Evolutionary conservation across 2,329 filamentous ascomycete genomes (phyloP).

Genomic region (Aureobasidium pullulans): DNA sequence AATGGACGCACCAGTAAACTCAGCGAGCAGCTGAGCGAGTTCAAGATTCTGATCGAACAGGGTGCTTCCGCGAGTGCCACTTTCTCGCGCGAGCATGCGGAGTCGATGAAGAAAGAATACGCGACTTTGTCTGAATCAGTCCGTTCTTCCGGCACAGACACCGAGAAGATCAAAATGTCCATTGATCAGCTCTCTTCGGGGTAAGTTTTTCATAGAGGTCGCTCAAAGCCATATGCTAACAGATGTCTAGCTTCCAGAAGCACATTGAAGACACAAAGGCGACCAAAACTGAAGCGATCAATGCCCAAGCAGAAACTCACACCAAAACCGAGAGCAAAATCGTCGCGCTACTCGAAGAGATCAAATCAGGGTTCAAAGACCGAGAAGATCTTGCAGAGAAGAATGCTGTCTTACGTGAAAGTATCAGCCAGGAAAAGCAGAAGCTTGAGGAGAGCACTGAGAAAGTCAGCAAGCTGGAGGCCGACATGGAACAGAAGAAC

Average conservation of each 20-base stretch:
- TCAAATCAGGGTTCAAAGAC: neutral
- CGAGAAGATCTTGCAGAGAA: neutral
- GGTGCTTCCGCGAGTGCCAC: neutral
- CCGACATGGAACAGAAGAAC: neutral
- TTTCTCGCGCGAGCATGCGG: neutral
- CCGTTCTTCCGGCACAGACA: neutral
- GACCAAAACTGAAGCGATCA: neutral
- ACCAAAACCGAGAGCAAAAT: neutral
- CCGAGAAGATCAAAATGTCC: neutral
- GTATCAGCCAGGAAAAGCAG: neutral
- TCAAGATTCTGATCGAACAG: neutral
- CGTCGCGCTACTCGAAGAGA: neutral
- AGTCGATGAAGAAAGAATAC: slow-evolving; percentile 3
- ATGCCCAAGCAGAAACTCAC: neutral
- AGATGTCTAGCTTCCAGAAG: neutral
- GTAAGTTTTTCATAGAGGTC: neutral
- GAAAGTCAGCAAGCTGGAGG: neutral
- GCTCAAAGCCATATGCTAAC: neutral
- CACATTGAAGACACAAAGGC: neutral
- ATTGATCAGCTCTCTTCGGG: neutral
- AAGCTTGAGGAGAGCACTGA: neutral
- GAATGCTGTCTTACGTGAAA: neutral
- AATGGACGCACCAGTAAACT: neutral
- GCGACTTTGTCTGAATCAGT: neutral
- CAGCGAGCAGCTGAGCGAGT: neutral